Evolutionary conservation across 1,284 basidiomycete species (phyloP).

Genomic region (Trichosporon faecale): DNA sequence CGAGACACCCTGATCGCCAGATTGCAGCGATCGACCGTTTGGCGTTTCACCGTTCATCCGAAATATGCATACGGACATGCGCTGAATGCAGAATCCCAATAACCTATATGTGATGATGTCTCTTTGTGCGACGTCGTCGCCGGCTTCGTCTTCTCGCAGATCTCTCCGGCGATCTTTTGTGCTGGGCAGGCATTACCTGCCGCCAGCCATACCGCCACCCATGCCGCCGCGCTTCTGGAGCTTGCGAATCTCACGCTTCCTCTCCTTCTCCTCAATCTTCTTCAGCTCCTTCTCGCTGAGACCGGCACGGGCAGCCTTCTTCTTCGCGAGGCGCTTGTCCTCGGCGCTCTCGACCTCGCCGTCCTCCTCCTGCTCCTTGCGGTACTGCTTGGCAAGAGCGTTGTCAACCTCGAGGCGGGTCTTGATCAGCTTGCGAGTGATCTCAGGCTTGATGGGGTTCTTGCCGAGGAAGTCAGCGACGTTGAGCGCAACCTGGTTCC

Average conservation of each 20-base stretch:
- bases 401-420: conserved; percentile 66
- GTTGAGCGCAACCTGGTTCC: conserved; percentile 67
- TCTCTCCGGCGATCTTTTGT: not conserved
- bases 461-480: conserved; percentile 67
- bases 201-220: conserved; percentile 9
- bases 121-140: not conserved
- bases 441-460: conserved; percentile 64
- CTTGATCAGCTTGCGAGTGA: conserved; percentile 68
- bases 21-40: not conserved
- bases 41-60: not conserved
- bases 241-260: conserved; percentile 48
- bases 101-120: not conserved
- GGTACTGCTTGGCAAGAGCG: conserved; percentile 39
- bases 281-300: conserved; percentile 77
- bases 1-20: not conserved
- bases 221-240: conserved; percentile 22
- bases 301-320: conserved; percentile 67
- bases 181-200: not conserved
- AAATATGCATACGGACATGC: not conserved
- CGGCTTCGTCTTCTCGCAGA: not conserved
- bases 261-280: conserved; percentile 58
- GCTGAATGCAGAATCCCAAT: conserved; percentile 9
- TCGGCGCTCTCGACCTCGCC: conserved; percentile 61
- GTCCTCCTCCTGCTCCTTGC: conserved; percentile 63
- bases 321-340: conserved; percentile 66